A percentile compares a stretch with the other conserved stretches of the same genome.
These are phyloP conservation scores for Fraxinus americana DNA, from an alignment of 257 asterid genomes.

Conservation along the genomic window DNA sequence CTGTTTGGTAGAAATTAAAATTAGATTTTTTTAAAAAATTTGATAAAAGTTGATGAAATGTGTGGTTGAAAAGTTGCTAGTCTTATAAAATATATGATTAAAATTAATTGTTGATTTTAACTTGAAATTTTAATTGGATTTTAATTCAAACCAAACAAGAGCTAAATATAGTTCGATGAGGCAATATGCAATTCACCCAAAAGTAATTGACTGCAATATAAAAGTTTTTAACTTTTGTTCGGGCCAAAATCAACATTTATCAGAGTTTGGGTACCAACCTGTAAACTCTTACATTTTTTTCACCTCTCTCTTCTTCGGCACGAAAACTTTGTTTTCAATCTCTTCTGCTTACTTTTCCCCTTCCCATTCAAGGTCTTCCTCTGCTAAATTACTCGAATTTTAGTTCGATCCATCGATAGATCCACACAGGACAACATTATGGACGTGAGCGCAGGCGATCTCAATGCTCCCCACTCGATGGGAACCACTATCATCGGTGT, in stretches of 20 bases:
- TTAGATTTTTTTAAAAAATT: no score
- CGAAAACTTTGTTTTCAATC: neutral
- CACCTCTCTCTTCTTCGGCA: neutral
- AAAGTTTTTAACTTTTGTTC: neutral
- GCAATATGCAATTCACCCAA: neutral
- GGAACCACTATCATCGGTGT: conserved; percentile 93
- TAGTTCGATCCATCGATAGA: conserved; percentile 12
- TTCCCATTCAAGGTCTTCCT: neutral
- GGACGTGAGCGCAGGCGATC: conserved; percentile 56
- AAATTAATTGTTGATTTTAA: no score
- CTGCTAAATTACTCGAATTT: neutral
- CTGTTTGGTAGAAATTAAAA: no score
- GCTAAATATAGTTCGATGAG: neutral
- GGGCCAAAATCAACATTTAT: neutral
- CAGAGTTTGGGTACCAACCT: neutral
- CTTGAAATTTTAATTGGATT: no score
- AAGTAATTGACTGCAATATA: neutral
- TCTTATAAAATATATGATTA: no score
- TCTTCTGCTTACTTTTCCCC: neutral
- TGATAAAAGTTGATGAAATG: no score
- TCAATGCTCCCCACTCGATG: conserved; percentile 73
- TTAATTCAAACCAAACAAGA: no score
- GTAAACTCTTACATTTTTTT: neutral
- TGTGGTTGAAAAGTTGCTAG: no score
- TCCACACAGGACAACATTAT: conserved; percentile 26